phyloP scores from a whole-genome alignment of 768 basidiomycete genomes.

The Fistulinella prunicolor region DNA sequence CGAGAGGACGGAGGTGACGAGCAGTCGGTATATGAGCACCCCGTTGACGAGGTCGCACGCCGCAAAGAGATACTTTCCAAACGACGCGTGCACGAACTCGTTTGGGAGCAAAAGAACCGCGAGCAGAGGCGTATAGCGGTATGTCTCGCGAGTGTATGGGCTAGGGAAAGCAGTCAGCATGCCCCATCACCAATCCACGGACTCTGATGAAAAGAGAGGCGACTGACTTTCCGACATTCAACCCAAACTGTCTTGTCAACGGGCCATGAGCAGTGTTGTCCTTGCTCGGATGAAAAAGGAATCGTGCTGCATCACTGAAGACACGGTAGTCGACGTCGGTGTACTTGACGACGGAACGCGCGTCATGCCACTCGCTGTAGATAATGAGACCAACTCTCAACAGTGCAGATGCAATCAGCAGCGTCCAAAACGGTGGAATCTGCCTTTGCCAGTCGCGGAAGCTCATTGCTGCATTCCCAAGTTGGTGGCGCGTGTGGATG shows the following conservation, averaged over 20 bases:
- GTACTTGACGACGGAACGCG: conserved; percentile 81
- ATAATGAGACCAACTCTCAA: conserved; percentile 69
- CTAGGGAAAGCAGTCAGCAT: conserved; percentile 38
- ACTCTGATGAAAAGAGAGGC: not conserved
- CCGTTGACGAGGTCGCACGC: conserved; percentile 80
- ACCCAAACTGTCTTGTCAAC: conserved; percentile 38
- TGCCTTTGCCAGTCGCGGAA: conserved; percentile 8
- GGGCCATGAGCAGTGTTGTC: conserved; percentile 62
- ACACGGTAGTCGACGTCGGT: conserved; percentile 98
- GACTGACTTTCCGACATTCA: conserved; percentile 74
- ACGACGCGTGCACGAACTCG: conserved; percentile 72
- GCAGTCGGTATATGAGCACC: conserved; percentile 61
- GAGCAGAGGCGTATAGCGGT: conserved; percentile 93
- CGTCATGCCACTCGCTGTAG: conserved; percentile 91
- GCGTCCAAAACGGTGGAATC: conserved; percentile 42
- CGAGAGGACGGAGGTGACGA: conserved; percentile 50
- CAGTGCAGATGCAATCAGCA: conserved; percentile 52
- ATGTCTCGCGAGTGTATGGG: conserved; percentile 89
- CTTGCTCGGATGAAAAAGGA: conserved; percentile 50
- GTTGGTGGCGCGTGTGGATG: not conserved
- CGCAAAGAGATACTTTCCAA: conserved; percentile 90
- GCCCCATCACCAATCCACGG: not conserved
- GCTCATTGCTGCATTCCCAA: conserved; percentile 6
- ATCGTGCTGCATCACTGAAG: conserved; percentile 87
- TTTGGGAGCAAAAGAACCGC: conserved; percentile 83